phyloP scores from a whole-genome alignment of 148 eudicot species.

The Gaultheria prostrata region DNA sequence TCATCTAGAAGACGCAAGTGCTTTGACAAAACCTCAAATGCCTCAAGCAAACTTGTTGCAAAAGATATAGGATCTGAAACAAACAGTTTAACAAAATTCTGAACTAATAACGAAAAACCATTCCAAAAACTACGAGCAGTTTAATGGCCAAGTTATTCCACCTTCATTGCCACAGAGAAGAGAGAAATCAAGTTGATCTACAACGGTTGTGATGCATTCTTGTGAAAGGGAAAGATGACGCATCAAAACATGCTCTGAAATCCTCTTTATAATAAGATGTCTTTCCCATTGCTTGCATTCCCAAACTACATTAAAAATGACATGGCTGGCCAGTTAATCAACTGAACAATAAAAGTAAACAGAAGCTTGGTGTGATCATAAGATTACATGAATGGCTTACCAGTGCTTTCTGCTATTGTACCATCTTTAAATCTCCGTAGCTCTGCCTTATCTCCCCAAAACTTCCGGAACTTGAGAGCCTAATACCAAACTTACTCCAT shows the following conservation, averaged over 20 bases:
- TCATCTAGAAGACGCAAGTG: slow-evolving; percentile 69
- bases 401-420: slow-evolving; percentile 76
- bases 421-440: slow-evolving; percentile 77
- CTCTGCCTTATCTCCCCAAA: slow-evolving; percentile 92
- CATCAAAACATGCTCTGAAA: slow-evolving; percentile 63
- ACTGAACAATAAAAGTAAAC: background rate
- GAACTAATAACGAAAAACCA: background rate
- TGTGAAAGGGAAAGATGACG: slow-evolving; percentile 68
- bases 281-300: slow-evolving; percentile 70
- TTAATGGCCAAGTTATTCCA: slow-evolving; percentile 22
- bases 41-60: slow-evolving; percentile 51
- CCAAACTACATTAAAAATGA: slow-evolving; percentile 52
- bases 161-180: slow-evolving; percentile 62
- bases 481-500: slow-evolving; percentile 21
- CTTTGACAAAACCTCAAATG: slow-evolving; percentile 65
- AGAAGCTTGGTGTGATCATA: slow-evolving; percentile 7
- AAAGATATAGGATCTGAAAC: slow-evolving; percentile 67
- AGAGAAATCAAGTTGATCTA: slow-evolving; percentile 90
- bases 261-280: slow-evolving; percentile 73
- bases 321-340: slow-evolving; percentile 12
- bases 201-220: slow-evolving; percentile 46
- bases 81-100: background rate
- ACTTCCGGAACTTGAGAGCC: slow-evolving; percentile 69
- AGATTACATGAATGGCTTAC: slow-evolving; percentile 39
- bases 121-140: background rate